Evolutionary conservation across 1,284 basidiomycete genomes (phyloP), one percentile per base, ranked within the genome.

Genomic region (Cutaneotrichosporon dermatis): DNA sequence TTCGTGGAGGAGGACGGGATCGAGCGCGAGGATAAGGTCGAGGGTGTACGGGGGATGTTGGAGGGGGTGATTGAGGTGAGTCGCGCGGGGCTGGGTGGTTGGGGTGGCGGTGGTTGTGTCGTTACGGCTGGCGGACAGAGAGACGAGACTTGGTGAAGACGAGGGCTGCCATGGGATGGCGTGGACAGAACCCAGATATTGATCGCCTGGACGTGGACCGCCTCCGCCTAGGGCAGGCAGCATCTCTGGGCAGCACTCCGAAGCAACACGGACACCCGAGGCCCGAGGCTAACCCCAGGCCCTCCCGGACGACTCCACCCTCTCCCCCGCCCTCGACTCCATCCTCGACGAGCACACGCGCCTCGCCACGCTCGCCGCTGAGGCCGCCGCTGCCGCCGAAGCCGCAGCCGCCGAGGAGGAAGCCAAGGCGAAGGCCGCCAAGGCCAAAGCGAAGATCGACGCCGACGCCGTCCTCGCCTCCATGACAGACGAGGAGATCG

Each of bases 1-100:
- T 73, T 79, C 42, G 71, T 79, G 16, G 77, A 79, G 59, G 76
- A 77, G 63, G 77, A 79, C 52, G 75, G 72, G 2, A 57, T 79
- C 15, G 76, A 76, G 58, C 65, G 69, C 16, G 74, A 74, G 12
- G 76, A 77, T 55, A 78, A 78, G 66, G 62, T 71, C 33, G 77
- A 79, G 62, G 77, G 77, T n/a, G 73, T 76, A 6, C 68, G 66
- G 43, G 74, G 72, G 11, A 77, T 79, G 76, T 61, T 79, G 10
- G 77, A 79, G 58, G 75, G 74, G 33, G 67, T 72, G 12, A 69
- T 76, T n/a, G 70, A 74, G 52, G 69, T 63, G 33, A 69, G 54
- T 41, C 7, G n/a, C n/a, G n/a, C n/a, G n/a, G n/a, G n/a, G n/a
- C n/a, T n/a, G n/a, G n/a, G n/a, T n/a, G n/a, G n/a, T n/a, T n/a